A percentile compares a stretch with the other conserved stretches of the same genome.
These are phyloP conservation scores for Penicillium subrubescens DNA, from an alignment of 495 filamentous ascomycete species.

Conservation along the genomic window DNA sequence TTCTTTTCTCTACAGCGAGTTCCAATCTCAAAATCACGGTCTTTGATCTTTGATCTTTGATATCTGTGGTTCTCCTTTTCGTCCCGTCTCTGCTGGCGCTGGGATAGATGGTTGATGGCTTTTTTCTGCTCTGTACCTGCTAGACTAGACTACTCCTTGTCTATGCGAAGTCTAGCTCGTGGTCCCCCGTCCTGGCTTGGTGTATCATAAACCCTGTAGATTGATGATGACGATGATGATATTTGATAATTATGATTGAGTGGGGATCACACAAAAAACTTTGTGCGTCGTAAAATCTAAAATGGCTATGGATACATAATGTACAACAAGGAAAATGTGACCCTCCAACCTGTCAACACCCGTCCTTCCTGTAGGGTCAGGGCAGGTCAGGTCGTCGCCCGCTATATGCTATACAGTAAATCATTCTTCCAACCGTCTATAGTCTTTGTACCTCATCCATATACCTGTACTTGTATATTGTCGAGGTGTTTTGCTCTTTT, in stretches of 20 bases:
- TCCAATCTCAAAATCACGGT: conserved; percentile 15
- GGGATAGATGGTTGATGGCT: conserved; percentile 17
- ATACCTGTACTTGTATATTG: not conserved
- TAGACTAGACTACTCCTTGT: not conserved
- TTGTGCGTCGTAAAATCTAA: conserved; percentile 34
- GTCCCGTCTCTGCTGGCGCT: conserved; percentile 17
- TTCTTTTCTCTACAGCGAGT: not conserved
- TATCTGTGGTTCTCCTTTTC: not conserved
- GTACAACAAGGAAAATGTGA: conserved; percentile 31
- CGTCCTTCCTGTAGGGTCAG: not conserved
- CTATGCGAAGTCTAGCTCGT: not conserved
- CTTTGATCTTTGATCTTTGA: conserved; percentile 3
- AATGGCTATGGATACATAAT: conserved; percentile 30
- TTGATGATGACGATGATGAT: not conserved
- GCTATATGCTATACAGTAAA: conserved; percentile 33
- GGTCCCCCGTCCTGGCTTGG: not conserved
- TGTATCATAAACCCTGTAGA: conserved; percentile 24
- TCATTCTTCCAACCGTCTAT: conserved; percentile 7
- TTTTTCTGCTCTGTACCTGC: not conserved
- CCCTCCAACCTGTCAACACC: conserved; percentile 9
- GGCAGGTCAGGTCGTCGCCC: conserved; percentile 11
- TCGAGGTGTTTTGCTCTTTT: too few relatives aligned
- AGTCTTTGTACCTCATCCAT: not conserved
- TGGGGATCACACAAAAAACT: conserved; percentile 22
- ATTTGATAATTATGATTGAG: conserved; percentile 21